These are phyloP conservation scores for Mycena crocata DNA, from an alignment of 768 basidiomycete genomes.

Conservation along the genomic window DNA sequence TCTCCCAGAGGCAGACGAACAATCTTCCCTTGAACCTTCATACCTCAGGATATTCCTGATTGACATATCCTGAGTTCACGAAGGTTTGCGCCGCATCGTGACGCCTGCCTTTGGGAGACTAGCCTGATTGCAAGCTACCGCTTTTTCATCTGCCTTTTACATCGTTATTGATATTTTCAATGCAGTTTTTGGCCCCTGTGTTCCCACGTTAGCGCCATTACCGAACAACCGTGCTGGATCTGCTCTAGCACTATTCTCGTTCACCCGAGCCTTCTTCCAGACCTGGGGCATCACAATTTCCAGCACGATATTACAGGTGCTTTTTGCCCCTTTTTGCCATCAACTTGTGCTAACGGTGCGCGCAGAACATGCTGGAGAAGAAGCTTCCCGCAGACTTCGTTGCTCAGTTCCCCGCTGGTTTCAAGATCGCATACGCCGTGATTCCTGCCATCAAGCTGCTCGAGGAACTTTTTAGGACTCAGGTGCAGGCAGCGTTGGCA, in stretches of 20 bases:
- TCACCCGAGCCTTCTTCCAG: constrained; percentile 39
- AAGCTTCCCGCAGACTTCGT: constrained; percentile 21
- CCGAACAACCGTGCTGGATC: constrained; percentile 46
- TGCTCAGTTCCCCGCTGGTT: constrained; percentile 14
- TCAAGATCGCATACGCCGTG: constrained; percentile 16
- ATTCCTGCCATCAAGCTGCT: constrained; percentile 34
- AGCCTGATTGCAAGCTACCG: no score
- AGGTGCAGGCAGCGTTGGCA: constrained; percentile 57
- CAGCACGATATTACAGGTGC: constrained; percentile 44
- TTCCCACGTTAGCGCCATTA: constrained; percentile 54
- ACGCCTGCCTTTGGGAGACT: no score
- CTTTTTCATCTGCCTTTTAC: no score
- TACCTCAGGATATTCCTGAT: no score
- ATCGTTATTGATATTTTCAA: no score
- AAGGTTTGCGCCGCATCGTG: no score
- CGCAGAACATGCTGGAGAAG: constrained; percentile 50
- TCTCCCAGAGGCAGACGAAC: no score
- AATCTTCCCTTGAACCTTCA: no score
- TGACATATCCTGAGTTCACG: no score
- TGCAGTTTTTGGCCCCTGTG: constrained; percentile 32
- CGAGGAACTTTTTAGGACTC: constrained; percentile 32
- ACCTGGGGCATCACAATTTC: constrained; percentile 36
- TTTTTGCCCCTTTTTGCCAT: not conserved
- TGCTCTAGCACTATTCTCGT: constrained; percentile 50
- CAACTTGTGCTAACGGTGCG: not conserved